A percentile compares a stretch with the other conserved stretches of the same genome.
Conservation (phyloP, 1,139 yeast genomes). For the Magnusiomyces clavatus region DNA sequence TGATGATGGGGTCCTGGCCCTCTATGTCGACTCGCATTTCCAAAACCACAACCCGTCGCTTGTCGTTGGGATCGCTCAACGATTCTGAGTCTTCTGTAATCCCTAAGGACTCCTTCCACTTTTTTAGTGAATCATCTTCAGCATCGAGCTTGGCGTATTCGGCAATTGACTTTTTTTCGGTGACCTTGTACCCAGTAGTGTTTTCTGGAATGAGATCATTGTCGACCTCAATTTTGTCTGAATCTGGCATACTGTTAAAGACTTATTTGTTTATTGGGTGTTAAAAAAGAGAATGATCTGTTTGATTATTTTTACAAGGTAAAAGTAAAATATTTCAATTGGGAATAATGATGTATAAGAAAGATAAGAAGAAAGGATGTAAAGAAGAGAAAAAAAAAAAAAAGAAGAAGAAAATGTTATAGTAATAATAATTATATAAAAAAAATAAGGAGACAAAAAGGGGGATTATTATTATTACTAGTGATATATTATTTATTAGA, state of each 20-base stretch:
- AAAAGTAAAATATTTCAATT: too few species aligned
- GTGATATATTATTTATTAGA: too few species aligned
- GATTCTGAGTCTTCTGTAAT: conserved; percentile 50
- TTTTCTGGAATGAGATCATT: conserved; percentile 13
- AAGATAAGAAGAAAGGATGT: too few species aligned
- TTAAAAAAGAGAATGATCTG: too few species aligned
- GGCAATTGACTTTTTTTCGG: conserved; percentile 77
- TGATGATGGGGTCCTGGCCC: conserved; percentile 40
- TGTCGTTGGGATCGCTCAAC: conserved; percentile 57
- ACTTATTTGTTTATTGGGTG: too few species aligned
- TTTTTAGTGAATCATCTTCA: conserved; percentile 82
- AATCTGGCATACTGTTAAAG: neutral
- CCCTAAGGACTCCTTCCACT: conserved; percentile 91
- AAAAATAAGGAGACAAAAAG: too few species aligned
- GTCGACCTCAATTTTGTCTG: conserved; percentile 9
- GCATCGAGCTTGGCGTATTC: conserved; percentile 79
- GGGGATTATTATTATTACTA: too few species aligned
- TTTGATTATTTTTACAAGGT: too few species aligned
- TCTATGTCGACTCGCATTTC: conserved; percentile 68
- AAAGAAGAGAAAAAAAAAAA: too few species aligned
- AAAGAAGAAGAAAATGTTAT: too few species aligned
- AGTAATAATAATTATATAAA: too few species aligned
- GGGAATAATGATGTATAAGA: too few species aligned
- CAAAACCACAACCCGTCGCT: conserved; percentile 67
- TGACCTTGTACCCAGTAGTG: conserved; percentile 48